Conservation (phyloP, 805 yeast genomes). For the Candida silvicultrix region DNA sequence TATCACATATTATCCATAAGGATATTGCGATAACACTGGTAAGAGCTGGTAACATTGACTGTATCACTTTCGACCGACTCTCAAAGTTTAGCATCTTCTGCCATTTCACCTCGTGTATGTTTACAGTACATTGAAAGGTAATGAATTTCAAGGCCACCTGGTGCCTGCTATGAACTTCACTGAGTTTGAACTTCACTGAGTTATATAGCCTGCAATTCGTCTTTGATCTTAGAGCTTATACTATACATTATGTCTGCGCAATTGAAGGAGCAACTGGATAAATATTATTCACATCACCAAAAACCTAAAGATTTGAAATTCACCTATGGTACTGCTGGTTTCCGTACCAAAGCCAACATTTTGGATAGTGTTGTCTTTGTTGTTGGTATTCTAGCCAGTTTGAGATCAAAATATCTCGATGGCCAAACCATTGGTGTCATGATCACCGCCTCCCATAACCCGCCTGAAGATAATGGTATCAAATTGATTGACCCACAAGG, state of each 20-base stretch:
- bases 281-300: conserved; percentile 14
- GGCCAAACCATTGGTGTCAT: conserved; percentile 85
- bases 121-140: background rate
- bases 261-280: conserved; percentile 8
- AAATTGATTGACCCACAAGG: conserved; percentile 93
- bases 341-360: conserved; percentile 64
- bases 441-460: conserved; percentile 95
- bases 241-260: background rate
- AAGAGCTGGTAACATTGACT: no score
- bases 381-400: conserved; percentile 74
- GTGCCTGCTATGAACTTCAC: no score
- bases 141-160: no score
- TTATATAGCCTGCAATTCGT: no score
- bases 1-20: no score
- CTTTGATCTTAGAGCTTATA: no score
- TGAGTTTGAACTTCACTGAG: no score
- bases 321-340: conserved; percentile 96
- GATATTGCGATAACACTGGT: no score
- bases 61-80: no score
- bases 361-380: conserved; percentile 80
- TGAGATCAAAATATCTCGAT: conserved; percentile 66
- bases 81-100: background rate
- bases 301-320: conserved; percentile 41
- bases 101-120: background rate
- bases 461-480: conserved; percentile 87